Conservation (phyloP, 768 basidiomycete genomes). For the Neoboletus subvelutipes region DNA sequence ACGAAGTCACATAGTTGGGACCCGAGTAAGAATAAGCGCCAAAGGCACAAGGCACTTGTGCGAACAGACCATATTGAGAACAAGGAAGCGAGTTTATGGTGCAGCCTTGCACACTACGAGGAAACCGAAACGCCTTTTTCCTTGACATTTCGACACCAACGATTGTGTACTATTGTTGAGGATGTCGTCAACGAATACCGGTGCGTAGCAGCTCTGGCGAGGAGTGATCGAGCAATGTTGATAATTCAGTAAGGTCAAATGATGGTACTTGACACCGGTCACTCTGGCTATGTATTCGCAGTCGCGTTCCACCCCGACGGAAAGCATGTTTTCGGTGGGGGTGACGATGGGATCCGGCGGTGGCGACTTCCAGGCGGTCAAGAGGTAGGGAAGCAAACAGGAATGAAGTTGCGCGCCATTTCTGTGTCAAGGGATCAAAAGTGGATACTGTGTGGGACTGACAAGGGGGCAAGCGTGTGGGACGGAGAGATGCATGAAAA, state of each 20-base stretch:
- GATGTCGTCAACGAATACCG: neutral
- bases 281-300: rapidly evolving
- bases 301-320: neutral
- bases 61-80: neutral
- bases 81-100: neutral
- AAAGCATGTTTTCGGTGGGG: neutral
- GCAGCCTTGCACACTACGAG: neutral
- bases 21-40: neutral
- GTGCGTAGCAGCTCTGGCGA: neutral
- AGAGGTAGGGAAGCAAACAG: neutral
- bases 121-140: too few species aligned
- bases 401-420: neutral
- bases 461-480: too few species aligned
- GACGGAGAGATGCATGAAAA: neutral
- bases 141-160: neutral
- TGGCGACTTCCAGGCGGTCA: neutral
- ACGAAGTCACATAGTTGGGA: neutral
- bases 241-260: neutral
- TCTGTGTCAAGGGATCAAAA: neutral
- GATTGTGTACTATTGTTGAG: neutral
- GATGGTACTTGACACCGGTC: neutral
- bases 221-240: neutral
- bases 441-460: neutral
- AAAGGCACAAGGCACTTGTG: neutral
- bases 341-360: neutral